Evolutionary conservation across 163 green algal genomes (phyloP).

Genomic region (Chlamydomonas reinhardtii): DNA sequence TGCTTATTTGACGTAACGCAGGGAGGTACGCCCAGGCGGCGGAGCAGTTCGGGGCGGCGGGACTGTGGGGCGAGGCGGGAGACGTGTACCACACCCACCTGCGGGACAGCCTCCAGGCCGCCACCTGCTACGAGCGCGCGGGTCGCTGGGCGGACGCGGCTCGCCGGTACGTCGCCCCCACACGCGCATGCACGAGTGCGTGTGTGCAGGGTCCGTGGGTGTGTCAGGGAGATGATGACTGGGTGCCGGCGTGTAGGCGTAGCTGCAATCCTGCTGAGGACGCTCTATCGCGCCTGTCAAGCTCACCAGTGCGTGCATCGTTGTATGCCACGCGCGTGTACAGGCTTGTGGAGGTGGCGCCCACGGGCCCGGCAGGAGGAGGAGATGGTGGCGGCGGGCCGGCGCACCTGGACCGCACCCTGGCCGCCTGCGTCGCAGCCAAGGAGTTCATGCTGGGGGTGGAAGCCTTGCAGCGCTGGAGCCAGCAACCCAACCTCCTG

Average conservation of each 20-base stretch:
- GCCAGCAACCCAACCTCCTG: not conserved
- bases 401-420: not conserved
- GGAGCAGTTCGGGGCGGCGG: not conserved
- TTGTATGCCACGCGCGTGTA: too few species aligned
- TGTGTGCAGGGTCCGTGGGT: too few species aligned
- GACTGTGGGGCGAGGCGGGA: constrained; percentile 8
- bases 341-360: not conserved
- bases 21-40: constrained; percentile 10
- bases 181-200: too few species aligned
- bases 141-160: not conserved
- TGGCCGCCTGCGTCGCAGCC: not conserved
- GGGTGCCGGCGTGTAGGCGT: too few species aligned
- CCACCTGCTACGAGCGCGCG: constrained; percentile 10
- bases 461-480: not conserved
- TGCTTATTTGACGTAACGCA: too few species aligned
- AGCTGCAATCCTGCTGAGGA: too few species aligned
- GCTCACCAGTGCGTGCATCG: too few species aligned
- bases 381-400: too few species aligned
- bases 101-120: not conserved
- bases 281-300: too few species aligned
- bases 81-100: not conserved
- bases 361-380: too few species aligned
- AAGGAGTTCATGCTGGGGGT: not conserved
- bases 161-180: not conserved
- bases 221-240: too few species aligned